These are phyloP conservation scores for Euryodendron excelsum DNA, from an alignment of 148 eudicot genomes.

Conservation along the genomic window DNA sequence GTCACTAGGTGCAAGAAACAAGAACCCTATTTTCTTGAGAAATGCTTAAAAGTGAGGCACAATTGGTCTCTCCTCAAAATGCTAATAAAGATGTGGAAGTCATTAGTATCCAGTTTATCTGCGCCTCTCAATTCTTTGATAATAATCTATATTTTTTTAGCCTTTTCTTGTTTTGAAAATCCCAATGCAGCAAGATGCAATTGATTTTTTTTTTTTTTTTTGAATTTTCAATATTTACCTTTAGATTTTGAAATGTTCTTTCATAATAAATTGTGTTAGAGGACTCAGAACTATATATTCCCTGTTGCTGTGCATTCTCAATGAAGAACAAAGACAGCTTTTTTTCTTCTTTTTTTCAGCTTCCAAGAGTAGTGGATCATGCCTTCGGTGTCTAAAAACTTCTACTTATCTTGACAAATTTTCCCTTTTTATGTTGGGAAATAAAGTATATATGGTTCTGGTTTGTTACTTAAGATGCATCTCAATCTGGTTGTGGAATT, in stretches of 20 bases:
- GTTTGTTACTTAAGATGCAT: neutral
- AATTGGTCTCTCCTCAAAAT: neutral
- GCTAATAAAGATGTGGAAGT: neutral
- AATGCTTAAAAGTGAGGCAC: neutral
- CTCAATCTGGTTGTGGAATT: too few relatives aligned
- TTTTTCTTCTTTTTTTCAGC: neutral
- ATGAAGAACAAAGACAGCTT: neutral
- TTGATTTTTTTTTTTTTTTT: neutral
- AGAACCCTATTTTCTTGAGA: neutral
- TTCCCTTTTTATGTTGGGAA: neutral
- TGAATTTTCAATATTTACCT: neutral
- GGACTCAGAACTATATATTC: too few relatives aligned
- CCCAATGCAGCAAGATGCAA: neutral
- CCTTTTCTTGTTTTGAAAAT: neutral
- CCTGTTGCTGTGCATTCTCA: neutral
- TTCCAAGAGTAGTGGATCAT: neutral
- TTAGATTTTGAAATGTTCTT: neutral
- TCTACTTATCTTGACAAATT: neutral
- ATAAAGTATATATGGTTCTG: neutral
- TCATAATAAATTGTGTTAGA: too few relatives aligned
- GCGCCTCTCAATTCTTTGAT: neutral
- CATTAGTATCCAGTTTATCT: neutral
- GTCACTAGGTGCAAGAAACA: neutral
- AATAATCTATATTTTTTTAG: neutral
- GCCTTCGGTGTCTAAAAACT: slow-evolving; percentile 1